Conservation (phyloP, 257 asterid genomes). For the Anisodus acutangulus region DNA sequence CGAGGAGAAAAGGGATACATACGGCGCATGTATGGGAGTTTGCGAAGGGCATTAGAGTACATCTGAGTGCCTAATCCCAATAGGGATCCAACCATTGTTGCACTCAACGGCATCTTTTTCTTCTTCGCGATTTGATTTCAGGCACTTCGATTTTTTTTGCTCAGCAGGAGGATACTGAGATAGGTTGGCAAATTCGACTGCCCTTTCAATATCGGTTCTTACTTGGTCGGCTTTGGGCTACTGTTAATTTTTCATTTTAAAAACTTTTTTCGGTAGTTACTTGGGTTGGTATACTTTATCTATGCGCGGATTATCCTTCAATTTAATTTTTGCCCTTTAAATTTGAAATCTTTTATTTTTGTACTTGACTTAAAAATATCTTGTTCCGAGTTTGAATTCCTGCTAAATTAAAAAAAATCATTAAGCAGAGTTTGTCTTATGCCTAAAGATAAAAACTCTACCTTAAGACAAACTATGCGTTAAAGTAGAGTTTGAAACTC, state of each 20-base stretch:
- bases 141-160: not conserved
- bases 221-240: not conserved
- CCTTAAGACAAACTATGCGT: too few relatives aligned
- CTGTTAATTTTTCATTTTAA: not conserved
- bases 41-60: slow-evolving; percentile 98
- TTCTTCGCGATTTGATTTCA: not conserved
- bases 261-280: not conserved
- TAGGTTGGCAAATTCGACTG: not conserved
- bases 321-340: too few relatives aligned
- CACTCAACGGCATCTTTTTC: slow-evolving; percentile 70
- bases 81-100: slow-evolving; percentile 82
- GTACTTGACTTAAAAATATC: too few relatives aligned
- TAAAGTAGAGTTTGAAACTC: too few relatives aligned
- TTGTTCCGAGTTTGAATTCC: too few relatives aligned
- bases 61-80: slow-evolving; percentile 90
- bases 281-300: too few relatives aligned
- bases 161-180: not conserved
- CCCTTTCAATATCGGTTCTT: not conserved
- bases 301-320: too few relatives aligned
- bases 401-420: too few relatives aligned
- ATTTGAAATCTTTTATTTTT: too few relatives aligned
- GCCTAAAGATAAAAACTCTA: too few relatives aligned
- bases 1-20: not conserved
- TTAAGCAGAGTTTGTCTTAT: too few relatives aligned
- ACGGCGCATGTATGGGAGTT: slow-evolving; percentile 99